A percentile compares a stretch with the other conserved stretches of the same genome.
Conservation (phyloP, 2,329 filamentous ascomycete species). For the Aspergillus piperis region DNA sequence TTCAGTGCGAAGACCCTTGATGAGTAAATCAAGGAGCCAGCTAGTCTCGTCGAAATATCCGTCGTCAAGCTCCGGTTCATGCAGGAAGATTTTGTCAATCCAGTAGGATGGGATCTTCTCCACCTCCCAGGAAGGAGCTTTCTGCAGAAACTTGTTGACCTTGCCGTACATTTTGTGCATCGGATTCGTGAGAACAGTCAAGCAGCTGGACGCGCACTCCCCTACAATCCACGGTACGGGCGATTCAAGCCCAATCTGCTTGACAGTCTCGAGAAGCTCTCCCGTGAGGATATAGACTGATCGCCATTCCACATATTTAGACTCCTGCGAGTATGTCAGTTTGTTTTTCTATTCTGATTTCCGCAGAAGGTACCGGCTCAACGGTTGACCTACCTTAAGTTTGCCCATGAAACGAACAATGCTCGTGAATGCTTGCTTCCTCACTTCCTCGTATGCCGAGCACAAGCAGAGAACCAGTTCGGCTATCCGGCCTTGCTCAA, state of each 20-base stretch:
- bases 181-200: slow-evolving; percentile 72
- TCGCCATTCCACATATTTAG: slow-evolving; percentile 72
- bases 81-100: slow-evolving; percentile 71
- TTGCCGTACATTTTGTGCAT: slow-evolving; percentile 83
- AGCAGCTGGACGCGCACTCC: slow-evolving; percentile 71
- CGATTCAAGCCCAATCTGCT: slow-evolving; percentile 53
- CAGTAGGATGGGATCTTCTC: slow-evolving; percentile 59
- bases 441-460: slow-evolving; percentile 72
- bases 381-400: slow-evolving; percentile 42
- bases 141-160: slow-evolving; percentile 79
- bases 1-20: slow-evolving; percentile 63
- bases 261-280: slow-evolving; percentile 76
- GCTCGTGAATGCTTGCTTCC: slow-evolving; percentile 65
- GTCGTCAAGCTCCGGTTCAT: slow-evolving; percentile 71
- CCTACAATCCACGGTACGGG: slow-evolving; percentile 72
- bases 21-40: slow-evolving; percentile 72
- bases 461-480: slow-evolving; percentile 73
- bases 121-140: slow-evolving; percentile 71
- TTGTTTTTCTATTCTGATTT: not conserved
- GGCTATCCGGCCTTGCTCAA: slow-evolving; percentile 74
- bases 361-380: slow-evolving; percentile 8
- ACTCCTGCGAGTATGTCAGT: slow-evolving; percentile 50
- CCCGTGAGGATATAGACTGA: slow-evolving; percentile 77
- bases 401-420: slow-evolving; percentile 49
- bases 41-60: slow-evolving; percentile 70